Evolutionary conservation across 345 rosid species (phyloP).

Genomic region (Anastatica hierochuntica): DNA sequence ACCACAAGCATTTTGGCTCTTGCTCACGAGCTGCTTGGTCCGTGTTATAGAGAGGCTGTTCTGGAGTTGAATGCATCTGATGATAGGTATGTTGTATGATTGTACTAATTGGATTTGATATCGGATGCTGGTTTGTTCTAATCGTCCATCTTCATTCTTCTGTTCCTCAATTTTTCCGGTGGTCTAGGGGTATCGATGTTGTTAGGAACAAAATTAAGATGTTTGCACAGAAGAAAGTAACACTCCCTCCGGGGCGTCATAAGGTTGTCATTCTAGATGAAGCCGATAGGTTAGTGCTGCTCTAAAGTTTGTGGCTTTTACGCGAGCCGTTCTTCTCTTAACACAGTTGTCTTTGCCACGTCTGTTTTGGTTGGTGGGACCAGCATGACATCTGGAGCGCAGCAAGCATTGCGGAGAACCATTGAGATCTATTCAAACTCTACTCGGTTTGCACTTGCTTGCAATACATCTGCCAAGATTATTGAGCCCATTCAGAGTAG

Average conservation of each 20-base stretch:
- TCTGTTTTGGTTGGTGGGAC: not conserved
- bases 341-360: not conserved
- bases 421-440: slow-evolving; percentile 94
- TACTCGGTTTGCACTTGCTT: slow-evolving; percentile 96
- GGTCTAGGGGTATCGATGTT: slow-evolving; percentile 79
- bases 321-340: not conserved
- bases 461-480: slow-evolving; percentile 77
- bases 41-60: slow-evolving; percentile 73
- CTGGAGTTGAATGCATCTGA: slow-evolving; percentile 94
- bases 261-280: slow-evolving; percentile 87
- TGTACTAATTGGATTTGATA: not conserved
- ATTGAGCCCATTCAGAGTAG: slow-evolving; percentile 99
- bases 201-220: slow-evolving; percentile 95
- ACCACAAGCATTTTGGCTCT: slow-evolving; percentile 94
- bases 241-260: slow-evolving; percentile 81
- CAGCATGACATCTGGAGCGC: slow-evolving; percentile 99
- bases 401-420: slow-evolving; percentile 92
- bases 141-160: no score
- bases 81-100: slow-evolving; percentile 49
- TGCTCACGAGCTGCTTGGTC: slow-evolving; percentile 91
- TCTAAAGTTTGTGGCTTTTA: not conserved
- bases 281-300: slow-evolving; percentile 71
- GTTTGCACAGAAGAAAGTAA: slow-evolving; percentile 98
- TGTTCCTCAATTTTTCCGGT: slow-evolving; percentile 5
- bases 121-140: not conserved